phyloP scores from a whole-genome alignment of 169 alveolate species.

The Plasmodium relictum region DNA sequence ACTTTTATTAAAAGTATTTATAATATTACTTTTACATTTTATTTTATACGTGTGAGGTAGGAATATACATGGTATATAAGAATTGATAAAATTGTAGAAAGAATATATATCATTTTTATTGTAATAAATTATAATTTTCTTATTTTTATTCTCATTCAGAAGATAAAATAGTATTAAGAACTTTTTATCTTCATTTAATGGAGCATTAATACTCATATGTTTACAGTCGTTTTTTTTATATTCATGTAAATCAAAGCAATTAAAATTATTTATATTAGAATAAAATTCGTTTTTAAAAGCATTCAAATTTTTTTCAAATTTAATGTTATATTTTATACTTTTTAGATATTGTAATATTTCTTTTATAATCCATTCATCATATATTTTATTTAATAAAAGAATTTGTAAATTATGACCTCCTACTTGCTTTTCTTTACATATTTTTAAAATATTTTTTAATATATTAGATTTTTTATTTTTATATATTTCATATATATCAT shows the following conservation, averaged over 20 bases:
- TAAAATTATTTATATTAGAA: not conserved
- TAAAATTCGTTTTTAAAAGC: not conserved
- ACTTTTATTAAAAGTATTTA: constrained; percentile 23
- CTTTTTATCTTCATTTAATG: constrained; percentile 70
- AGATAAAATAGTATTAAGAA: constrained; percentile 50
- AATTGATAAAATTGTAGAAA: constrained; percentile 45
- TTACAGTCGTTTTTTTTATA: constrained; percentile 23
- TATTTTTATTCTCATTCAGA: constrained; percentile 26
- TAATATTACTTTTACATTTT: constrained; percentile 21
- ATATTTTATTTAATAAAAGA: constrained; percentile 34
- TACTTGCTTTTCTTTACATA: constrained; percentile 53
- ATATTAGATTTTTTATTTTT: constrained; percentile 20
- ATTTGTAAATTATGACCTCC: constrained; percentile 8
- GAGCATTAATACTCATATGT: constrained; percentile 57
- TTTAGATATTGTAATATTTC: constrained; percentile 38
- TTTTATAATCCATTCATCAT: constrained; percentile 46
- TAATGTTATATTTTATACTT: constrained; percentile 31
- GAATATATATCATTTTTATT: constrained; percentile 58
- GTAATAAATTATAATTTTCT: constrained; percentile 58
- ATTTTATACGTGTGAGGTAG: constrained; percentile 23
- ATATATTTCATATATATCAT: constrained; percentile 64
- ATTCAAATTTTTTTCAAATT: not conserved
- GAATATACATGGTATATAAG: constrained; percentile 65
- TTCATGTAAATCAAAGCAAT: constrained; percentile 13
- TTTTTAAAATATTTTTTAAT: constrained; percentile 34